These are phyloP conservation scores for Pouteria glomerata DNA, from an alignment of 148 eudicot species.

Conservation along the genomic window DNA sequence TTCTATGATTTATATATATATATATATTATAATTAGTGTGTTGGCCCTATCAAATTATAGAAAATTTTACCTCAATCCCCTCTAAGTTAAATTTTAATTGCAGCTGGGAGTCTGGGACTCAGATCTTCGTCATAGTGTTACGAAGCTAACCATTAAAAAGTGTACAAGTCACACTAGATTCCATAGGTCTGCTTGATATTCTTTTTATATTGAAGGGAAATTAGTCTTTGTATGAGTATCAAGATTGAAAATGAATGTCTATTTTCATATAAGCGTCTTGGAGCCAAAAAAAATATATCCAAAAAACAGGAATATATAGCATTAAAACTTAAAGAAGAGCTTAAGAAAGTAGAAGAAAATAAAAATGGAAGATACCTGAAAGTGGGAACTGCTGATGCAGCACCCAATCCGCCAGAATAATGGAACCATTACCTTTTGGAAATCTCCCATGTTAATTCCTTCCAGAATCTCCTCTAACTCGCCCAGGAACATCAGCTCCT, in stretches of 20 bases:
- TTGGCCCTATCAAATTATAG: too few relatives aligned
- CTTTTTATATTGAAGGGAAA: neutral
- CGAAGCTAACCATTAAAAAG: too few relatives aligned
- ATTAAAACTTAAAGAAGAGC: neutral
- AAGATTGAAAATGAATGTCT: neutral
- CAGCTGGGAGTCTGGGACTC: too few relatives aligned
- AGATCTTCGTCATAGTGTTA: too few relatives aligned
- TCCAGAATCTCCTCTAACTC: conserved; percentile 93
- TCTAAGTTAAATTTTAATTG: too few relatives aligned
- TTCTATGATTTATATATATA: too few relatives aligned
- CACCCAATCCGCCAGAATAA: conserved; percentile 74
- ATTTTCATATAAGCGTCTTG: neutral
- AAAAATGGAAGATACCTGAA: conserved; percentile 56
- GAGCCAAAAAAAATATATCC: too few relatives aligned
- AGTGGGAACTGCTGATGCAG: conserved; percentile 85
- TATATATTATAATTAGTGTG: too few relatives aligned
- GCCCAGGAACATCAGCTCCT: conserved; percentile 87
- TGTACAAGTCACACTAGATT: too few relatives aligned
- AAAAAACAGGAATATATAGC: neutral
- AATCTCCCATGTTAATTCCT: conserved; percentile 68
- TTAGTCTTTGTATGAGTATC: neutral
- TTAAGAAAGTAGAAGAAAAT: neutral
- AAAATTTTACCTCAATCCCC: too few relatives aligned
- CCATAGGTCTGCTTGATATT: neutral
- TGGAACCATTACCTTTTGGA: conserved; percentile 82